These are phyloP conservation scores for Theileria parva DNA, from an alignment of 169 alveolate species.

Conservation along the genomic window DNA sequence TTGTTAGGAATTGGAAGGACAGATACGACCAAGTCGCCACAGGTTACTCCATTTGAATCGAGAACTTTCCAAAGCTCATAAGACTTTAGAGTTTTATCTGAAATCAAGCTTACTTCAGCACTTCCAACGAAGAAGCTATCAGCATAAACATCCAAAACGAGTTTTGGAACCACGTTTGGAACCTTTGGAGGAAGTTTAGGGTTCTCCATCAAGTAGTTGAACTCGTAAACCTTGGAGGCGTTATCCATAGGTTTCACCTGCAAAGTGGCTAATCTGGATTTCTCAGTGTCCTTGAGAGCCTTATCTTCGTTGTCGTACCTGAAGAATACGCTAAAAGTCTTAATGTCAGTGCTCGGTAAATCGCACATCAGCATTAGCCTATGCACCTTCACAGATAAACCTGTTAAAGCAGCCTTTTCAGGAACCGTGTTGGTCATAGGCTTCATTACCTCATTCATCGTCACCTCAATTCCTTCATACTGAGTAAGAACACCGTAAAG, in stretches of 20 bases:
- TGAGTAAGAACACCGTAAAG: conserved; percentile 67
- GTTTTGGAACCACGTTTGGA: conserved; percentile 78
- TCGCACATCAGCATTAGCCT: conserved; percentile 50
- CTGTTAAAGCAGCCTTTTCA: conserved; percentile 33
- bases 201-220: conserved; percentile 61
- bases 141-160: conserved; percentile 72
- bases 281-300: conserved; percentile 11
- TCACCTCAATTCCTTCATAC: conserved; percentile 30
- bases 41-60: conserved; percentile 50
- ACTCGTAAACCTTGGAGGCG: conserved; percentile 68
- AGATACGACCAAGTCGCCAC: conserved; percentile 75
- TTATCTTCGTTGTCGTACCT: conserved; percentile 61
- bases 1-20: conserved; percentile 72
- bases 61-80: conserved; percentile 72
- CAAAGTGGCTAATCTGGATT: background rate
- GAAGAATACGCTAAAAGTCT: conserved; percentile 38
- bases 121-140: conserved; percentile 49
- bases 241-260: conserved; percentile 53
- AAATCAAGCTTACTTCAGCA: conserved; percentile 63
- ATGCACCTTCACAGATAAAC: conserved; percentile 44
- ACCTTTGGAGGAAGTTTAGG: conserved; percentile 74
- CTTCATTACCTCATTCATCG: conserved; percentile 15
- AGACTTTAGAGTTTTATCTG: conserved; percentile 64
- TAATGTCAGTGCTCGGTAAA: conserved; percentile 33
- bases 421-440: conserved; percentile 21